A percentile compares a stretch with the other conserved stretches of the same genome.
phyloP scores from a whole-genome alignment of 345 rosid species.

The Citrus medica region DNA sequence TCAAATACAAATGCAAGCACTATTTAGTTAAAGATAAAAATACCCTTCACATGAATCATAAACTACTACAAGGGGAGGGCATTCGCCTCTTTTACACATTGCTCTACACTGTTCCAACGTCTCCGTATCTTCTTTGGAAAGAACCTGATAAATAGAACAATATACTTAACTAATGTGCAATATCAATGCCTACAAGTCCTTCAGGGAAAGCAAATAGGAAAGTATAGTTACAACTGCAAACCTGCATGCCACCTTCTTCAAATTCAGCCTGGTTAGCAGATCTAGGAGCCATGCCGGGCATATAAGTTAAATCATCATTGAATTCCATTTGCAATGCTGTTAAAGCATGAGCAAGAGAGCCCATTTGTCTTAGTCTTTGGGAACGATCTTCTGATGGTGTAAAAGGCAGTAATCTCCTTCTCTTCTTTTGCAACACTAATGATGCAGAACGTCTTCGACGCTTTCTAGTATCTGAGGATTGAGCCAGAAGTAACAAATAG shows the following conservation, averaged over 20 bases:
- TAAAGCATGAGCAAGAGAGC: conserved; percentile 82
- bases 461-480: conserved; percentile 47
- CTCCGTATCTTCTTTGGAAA: conserved; percentile 76
- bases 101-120: conserved; percentile 64
- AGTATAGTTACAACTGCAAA: conserved; percentile 11
- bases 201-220: neutral
- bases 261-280: conserved; percentile 69
- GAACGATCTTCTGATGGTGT: conserved; percentile 65
- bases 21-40: conserved; percentile 8
- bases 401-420: conserved; percentile 65
- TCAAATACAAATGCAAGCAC: conserved; percentile 11
- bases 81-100: conserved; percentile 74
- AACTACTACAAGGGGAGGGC: conserved; percentile 80
- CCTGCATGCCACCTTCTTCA: conserved; percentile 96
- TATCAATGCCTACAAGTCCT: neutral
- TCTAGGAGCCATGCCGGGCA: conserved; percentile 65
- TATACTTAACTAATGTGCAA: neutral
- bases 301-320: conserved; percentile 60
- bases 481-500: conserved; percentile 8
- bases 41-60: conserved; percentile 94
- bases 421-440: conserved; percentile 76
- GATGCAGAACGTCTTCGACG: conserved; percentile 60
- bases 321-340: conserved; percentile 64
- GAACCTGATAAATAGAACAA: conserved; percentile 37
- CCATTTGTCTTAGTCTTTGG: conserved; percentile 67